Base-by-base conservation (phyloP, 306 rosid species). In the Malus sieversii region DNA sequence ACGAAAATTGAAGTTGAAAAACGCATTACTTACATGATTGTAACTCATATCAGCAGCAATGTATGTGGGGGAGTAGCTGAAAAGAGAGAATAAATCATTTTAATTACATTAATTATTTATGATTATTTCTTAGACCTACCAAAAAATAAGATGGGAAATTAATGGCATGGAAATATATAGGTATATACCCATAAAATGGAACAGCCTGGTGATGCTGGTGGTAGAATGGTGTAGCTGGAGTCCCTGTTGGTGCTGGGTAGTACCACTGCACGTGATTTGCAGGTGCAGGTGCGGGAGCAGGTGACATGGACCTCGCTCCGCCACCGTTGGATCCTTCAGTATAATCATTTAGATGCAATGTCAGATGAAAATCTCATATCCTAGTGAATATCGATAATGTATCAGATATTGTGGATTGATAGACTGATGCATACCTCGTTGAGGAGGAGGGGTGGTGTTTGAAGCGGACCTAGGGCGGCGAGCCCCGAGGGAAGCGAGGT, bases 401-500 rank as follows among this genome's bases (percentile, higher is more conserved):
- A 16, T 64, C 40, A 15, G 11, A 29, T 62, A 29, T 6, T 62
- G 38, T 30, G 6, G 9, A 15, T 29, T 30, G 20, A 15, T 29
- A 25, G 30, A 23, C 35, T 3, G 20, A 12, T 38, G n/a, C 20
- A 5, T 81, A 86, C 89, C 93, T 83, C 73, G 86, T 65, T 81
- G 89, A 62, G 85, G 86, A 66, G 86, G 88, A 72, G 87, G 85
- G 23, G 83, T 72, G 76, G 85, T 68, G 46, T 53, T 81, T 2
- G 87, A 75, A 25, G 89, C 71, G 20, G 90, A 70, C 82, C 84
- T 79, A 0, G 90, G 76, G 55, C 96, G 92, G 48, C 96, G 91
- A 3, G 97, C 96, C 8, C 97, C 96, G 0, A 90, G 87, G 5
- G 88, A 88, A 77, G 97, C 96, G 16, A 92, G 83, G 78, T 92